Evolutionary conservation across 768 basidiomycete genomes (phyloP), one percentile per base, ranked within the genome.

Genomic region (Rhizopogon vinicolor): DNA sequence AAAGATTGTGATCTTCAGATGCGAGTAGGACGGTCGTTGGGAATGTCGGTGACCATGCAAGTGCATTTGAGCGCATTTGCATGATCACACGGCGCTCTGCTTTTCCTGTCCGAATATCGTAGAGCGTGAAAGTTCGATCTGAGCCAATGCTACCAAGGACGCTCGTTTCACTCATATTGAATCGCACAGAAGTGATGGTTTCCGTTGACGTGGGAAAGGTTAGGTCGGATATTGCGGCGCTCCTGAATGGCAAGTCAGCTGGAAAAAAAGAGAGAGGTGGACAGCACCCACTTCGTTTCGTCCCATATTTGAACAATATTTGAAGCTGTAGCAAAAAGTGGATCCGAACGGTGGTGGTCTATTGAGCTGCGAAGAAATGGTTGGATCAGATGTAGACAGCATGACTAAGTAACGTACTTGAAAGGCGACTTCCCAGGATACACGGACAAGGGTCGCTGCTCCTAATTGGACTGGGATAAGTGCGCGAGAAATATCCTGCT

Each of bases 1-100:
- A 98, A 25, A 98, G 79, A 64, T 98, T 97, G 74, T 98, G 95
- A 65, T 98, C 96, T 76, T 98, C 97, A 0, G 95, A 98, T n/a
- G 92, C 97, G 7, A 98, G 82, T 7, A 99, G 82, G 40, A 98
- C 74, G 3, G 87, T 78, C 0, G 95, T 98, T 3, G 97, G 97
- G 66, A 94, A 87, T 0, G 93, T 96, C 0, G 97, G 97, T 29
- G 93, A 98, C 95, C 95, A 99, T 13, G 93, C 81, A 1, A 99
- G 78, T 7, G 89, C 80, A 62, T 98, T 98, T 62, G 86, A 85
- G 62, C 84, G 86, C 86, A 98, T 93, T 83, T 91, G 86, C 92
- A 98, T 95, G 53, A 97, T 78, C 5, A 95, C 80, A 44, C 94
- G 75, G 28, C 93, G 80, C 67, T 98, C 93, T 1, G 97, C 96